Base-by-base conservation (phyloP, 805 yeast genomes). In the Saccharomycopsis selenospora region DNA sequence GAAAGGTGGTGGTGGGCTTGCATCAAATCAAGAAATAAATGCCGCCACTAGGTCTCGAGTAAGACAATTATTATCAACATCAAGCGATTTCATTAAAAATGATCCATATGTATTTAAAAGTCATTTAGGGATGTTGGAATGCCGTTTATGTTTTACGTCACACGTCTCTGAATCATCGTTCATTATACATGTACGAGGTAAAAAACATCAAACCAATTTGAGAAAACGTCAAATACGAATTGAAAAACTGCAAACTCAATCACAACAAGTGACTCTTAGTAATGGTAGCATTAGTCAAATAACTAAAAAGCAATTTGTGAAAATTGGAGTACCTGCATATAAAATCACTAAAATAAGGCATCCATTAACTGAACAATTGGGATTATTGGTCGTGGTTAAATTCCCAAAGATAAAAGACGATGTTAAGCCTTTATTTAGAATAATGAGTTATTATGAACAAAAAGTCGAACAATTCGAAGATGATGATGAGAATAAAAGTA, bases 1-100 rank as follows among this genome's bases (percentile, higher is more conserved):
- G 65, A 80, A 86, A 61, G 96, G 96, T 29, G 78, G 83, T 25
- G 97, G 96, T 56, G 96, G 95, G 4, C 71, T 89, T 17, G 96
- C 96, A 0, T 85, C 85, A 3, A 67, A 70, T 40, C 76, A 79
- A 18, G 89, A 84, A 55, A 70, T 81, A 4, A 85, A 85, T 57
- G 76, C 79, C 3, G 82, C 82, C 41, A 71, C 90, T 42, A 70
- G 81, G 49, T 79, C 79, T 49, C 73, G 95, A 33, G 75, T 88
- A 6, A 74, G 80, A 38, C 78, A 83, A 55, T 72, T 89, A 41
- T 65, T 59, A 63, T 70, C 40, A 63, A 67, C 36, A 67, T 66
- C 40, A 67, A 70, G 33, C 57, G 67, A 5, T 63, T 63, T 14
- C 60, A 57, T 53, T 10, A 80, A 76, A 18, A 70, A 71, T 27